A percentile compares a stretch with the other conserved stretches of the same genome.
Conservation (phyloP, 192 early-diverging fungal species). For the Entomortierella beljakovae region DNA sequence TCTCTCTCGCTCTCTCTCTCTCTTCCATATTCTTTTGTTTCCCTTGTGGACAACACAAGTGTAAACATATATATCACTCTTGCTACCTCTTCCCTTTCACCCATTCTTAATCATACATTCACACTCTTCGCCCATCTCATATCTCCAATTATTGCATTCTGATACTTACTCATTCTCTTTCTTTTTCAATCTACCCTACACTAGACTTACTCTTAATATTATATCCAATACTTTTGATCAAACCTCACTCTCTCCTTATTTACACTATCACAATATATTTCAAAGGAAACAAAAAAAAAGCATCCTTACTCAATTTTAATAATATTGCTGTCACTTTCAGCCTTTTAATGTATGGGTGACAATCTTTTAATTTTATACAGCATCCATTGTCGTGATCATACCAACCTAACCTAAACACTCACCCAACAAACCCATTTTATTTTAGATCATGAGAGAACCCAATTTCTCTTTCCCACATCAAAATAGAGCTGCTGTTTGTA, state of each 20-base stretch:
- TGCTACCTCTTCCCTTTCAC: not conserved
- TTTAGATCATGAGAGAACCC: slow-evolving; percentile 78
- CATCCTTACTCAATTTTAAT: too few relatives aligned
- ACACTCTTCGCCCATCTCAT: slow-evolving; percentile 36
- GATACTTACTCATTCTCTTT: not conserved
- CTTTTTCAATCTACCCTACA: not conserved
- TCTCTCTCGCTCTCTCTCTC: slow-evolving; percentile 1
- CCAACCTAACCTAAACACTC: slow-evolving; percentile 1
- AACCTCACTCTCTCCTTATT: too few relatives aligned
- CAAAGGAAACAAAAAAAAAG: too few relatives aligned
- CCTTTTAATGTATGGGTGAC: too few relatives aligned
- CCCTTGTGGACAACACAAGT: too few relatives aligned
- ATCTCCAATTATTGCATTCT: slow-evolving; percentile 18
- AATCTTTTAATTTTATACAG: too few relatives aligned
- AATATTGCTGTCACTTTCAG: too few relatives aligned
- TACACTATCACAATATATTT: too few relatives aligned
- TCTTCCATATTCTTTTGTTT: not conserved
- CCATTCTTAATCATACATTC: slow-evolving; percentile 30
- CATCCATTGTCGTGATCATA: not conserved
- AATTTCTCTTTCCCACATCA: slow-evolving; percentile 83
- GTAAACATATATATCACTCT: not conserved
- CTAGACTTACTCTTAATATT: too few relatives aligned
- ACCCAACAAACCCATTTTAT: not conserved
- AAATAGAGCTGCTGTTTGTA: slow-evolving; percentile 84
- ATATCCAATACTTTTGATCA: too few relatives aligned